phyloP scores from a whole-genome alignment of 2,329 filamentous ascomycete genomes.

The Xylariaceae sp. region DNA sequence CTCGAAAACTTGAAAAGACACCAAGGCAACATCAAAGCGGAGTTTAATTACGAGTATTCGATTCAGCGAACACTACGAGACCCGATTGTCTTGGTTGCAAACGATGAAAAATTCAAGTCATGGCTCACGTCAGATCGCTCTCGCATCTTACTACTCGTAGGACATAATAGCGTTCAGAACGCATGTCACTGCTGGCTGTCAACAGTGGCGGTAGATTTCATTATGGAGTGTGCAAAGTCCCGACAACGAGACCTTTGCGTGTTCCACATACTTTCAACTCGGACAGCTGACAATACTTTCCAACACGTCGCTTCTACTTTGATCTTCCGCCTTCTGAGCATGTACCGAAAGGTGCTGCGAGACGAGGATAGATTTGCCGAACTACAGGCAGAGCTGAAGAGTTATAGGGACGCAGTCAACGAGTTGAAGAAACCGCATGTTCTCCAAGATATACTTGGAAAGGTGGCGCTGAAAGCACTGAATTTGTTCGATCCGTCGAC shows the following conservation, averaged over 20 bases:
- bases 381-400: conserved; percentile 1
- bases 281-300: background rate
- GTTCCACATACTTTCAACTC: background rate
- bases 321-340: background rate
- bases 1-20: conserved; percentile 3
- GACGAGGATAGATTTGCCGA: background rate
- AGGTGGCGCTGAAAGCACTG: background rate
- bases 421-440: too few species aligned
- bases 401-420: background rate
- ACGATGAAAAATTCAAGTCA: background rate
- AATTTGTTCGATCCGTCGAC: background rate
- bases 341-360: background rate
- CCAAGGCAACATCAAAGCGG: background rate
- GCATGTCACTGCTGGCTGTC: conserved; percentile 3
- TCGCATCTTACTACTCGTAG: background rate
- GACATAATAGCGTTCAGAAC: background rate
- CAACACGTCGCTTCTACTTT: background rate
- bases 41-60: background rate
- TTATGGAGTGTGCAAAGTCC: background rate
- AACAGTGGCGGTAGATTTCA: background rate
- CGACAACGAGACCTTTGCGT: background rate
- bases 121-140: background rate
- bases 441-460: background rate
- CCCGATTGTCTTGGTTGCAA: background rate
- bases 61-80: background rate